A percentile compares a stretch with the other conserved stretches of the same genome.
Conservation (phyloP, 306 rosid genomes). For the Lithocarpus polystachyus region DNA sequence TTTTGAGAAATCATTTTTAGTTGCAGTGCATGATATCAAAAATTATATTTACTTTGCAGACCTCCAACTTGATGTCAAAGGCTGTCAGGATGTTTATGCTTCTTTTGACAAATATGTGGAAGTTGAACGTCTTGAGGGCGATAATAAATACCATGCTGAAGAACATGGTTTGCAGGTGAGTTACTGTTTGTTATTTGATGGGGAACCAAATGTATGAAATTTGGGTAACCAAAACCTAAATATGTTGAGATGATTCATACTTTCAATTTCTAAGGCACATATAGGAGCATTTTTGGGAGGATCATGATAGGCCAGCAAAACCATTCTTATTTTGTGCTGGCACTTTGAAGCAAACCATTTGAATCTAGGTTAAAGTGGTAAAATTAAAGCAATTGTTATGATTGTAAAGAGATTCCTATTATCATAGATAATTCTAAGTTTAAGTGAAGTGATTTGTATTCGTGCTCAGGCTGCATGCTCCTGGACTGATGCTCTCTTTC, state of each 20-base stretch:
- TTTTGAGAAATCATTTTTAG: not conserved
- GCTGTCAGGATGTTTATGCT: slow-evolving; percentile 87
- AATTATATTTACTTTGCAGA: slow-evolving; percentile 40
- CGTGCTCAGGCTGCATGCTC: not conserved
- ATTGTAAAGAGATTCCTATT: not conserved
- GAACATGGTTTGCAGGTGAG: slow-evolving; percentile 82
- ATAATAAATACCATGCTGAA: slow-evolving; percentile 92
- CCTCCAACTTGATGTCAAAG: slow-evolving; percentile 96
- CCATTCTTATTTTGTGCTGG: not conserved
- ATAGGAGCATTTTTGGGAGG: not conserved
- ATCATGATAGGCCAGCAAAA: not conserved
- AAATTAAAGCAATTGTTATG: not conserved
- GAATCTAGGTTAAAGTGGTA: not conserved
- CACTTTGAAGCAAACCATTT: not conserved
- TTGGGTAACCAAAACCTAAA: not conserved
- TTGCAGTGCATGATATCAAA: slow-evolving; percentile 9
- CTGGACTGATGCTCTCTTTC: not conserved
- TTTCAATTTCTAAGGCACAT: not conserved
- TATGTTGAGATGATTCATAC: not conserved
- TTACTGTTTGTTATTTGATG: not conserved
- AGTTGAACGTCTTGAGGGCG: slow-evolving; percentile 90
- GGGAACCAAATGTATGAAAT: not conserved
- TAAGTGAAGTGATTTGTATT: too few relatives aligned
- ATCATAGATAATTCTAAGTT: not conserved
- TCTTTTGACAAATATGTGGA: slow-evolving; percentile 95